Evolutionary conservation across 768 basidiomycete species (phyloP).

Genomic region (Amanita subjunquillea): DNA sequence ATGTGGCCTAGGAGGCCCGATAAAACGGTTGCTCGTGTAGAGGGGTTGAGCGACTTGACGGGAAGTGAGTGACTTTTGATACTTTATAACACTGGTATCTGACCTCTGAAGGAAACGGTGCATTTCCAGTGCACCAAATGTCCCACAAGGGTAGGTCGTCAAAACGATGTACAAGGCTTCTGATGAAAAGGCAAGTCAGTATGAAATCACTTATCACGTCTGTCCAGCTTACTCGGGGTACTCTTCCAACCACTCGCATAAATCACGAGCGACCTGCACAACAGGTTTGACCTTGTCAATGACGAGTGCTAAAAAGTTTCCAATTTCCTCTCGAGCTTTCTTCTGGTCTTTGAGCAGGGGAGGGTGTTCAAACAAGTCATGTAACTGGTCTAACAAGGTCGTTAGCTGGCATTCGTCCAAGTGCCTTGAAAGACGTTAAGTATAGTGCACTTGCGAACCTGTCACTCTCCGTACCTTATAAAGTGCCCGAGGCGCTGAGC

Average conservation of each 20-base stretch:
- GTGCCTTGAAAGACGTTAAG: constrained; percentile 19
- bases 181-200: not conserved
- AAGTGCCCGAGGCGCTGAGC: constrained; percentile 37
- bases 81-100: not conserved
- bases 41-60: constrained; percentile 57
- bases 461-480: constrained; percentile 22
- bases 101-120: constrained; percentile 63
- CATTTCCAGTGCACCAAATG: constrained; percentile 60
- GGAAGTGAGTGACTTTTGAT: not conserved
- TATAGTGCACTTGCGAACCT: not conserved
- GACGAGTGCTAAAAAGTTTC: constrained; percentile 13
- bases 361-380: constrained; percentile 21
- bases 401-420: constrained; percentile 22
- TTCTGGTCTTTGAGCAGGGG: not conserved
- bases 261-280: constrained; percentile 13
- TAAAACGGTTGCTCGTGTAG: constrained; percentile 48
- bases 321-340: not conserved
- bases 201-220: constrained; percentile 8
- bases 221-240: constrained; percentile 33
- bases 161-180: constrained; percentile 22
- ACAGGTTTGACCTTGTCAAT: constrained; percentile 6
- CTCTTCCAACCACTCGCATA: constrained; percentile 40
- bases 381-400: constrained; percentile 27
- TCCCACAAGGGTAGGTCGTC: constrained; percentile 53
- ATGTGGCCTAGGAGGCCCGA: constrained; percentile 51